Base-by-base conservation (phyloP, 2,329 filamentous ascomycete genomes). In the Colletotrichum eremochloae region DNA sequence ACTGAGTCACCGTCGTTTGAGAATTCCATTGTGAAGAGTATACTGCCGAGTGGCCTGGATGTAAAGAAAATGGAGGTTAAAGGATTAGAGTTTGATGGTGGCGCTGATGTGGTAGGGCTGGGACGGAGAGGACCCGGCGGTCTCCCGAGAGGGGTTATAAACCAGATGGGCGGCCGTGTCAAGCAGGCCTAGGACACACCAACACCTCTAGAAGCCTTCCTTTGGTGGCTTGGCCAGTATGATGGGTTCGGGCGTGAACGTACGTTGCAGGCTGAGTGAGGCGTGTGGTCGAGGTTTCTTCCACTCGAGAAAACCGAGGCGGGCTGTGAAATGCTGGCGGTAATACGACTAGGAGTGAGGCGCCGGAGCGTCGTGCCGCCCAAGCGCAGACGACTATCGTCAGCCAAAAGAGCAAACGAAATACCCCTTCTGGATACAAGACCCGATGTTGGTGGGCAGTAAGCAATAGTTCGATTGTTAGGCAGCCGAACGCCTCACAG, bases 1-100 rank as follows among this genome's bases (percentile, higher is more conserved):
- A 73, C 40, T 6, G 72, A 74, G 29, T 50, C 70, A 20, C 72
- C 72, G 48, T 66, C 53, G 53, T 74, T 74, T 9, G 72, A 73
- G 48, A 74, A 67, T 11, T 74, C 72, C 72, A 74, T 74, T 38
- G 38, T 64, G 20, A 44, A 52, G 15, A 63, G 46, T 56, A n/a
- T 42, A 11, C 29, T 29, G 20, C 14, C 4, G 3, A 18, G 36
- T 46, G 5, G 36, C 53, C 46, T 40, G 15, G 48, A 38, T 58
- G 15, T 24, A 29, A 57, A 18, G 7, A 8, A 63, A 42, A 56
- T 52, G 36, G 20, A 42, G 40, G 60, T 69, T 60, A 72, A 72
- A 24, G 20, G 6, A 64, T 69, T 61, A 69, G 33, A 24, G 31
- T 53, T 42, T 68, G 42, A 3, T 53, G 36, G 8, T 36, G 50